Percentiles rank a stretch among this genome's conserved stretches.
Conservation (phyloP, 441 rosid species). For the Mallotus japonicus region DNA sequence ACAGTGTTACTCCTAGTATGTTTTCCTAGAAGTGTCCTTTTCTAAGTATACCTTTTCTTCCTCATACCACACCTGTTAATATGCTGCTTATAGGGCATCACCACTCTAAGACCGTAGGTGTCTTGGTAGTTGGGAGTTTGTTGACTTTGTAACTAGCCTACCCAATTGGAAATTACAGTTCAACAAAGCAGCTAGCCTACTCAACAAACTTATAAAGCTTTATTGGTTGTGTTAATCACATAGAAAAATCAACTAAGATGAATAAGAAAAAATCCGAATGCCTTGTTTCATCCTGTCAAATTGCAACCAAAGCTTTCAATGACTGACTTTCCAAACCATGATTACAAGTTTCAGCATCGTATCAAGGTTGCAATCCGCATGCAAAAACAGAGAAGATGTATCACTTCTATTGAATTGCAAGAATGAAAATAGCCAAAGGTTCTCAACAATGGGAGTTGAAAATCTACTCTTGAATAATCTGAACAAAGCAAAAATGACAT, state of each 20-base stretch:
- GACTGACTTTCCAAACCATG: not conserved
- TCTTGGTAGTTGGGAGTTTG: not conserved
- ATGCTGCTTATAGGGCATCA: not conserved
- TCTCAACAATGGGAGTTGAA: not conserved
- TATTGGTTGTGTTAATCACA: not conserved
- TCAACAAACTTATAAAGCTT: not conserved
- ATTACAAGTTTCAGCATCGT: not conserved
- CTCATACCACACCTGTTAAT: not conserved
- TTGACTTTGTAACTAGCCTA: not conserved
- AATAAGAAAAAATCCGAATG: not conserved
- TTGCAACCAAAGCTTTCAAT: not conserved
- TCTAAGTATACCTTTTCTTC: not conserved
- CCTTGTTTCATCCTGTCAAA: not conserved
- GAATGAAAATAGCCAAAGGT: not conserved
- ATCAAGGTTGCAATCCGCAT: not conserved
- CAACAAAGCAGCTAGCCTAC: not conserved
- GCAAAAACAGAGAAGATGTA: not conserved
- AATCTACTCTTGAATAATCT: not conserved
- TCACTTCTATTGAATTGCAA: constrained; percentile 2
- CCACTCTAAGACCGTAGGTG: not conserved
- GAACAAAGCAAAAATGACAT: not conserved
- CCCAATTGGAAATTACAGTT: not conserved
- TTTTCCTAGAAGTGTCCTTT: not conserved
- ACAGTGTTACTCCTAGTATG: not conserved
- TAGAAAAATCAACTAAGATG: not conserved